Evolutionary conservation across 1,284 basidiomycete species (phyloP).

Genomic region (Cryptococcus depauperatus): DNA sequence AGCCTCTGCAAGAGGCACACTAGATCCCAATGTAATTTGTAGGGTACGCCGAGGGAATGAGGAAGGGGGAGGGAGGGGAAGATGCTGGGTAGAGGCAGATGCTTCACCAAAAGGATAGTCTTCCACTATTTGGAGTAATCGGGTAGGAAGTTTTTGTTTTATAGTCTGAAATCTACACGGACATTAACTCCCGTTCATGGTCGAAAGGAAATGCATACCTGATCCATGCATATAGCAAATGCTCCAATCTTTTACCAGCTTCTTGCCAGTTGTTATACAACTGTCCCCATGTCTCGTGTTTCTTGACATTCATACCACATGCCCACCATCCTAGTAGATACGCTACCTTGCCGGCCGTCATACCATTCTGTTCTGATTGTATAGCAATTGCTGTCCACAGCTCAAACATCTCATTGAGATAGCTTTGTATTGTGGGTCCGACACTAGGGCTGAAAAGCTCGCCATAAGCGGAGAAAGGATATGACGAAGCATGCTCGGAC

Average conservation of each 20-base stretch:
- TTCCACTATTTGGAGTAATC: constrained; percentile 28
- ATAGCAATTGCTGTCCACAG: constrained; percentile 27
- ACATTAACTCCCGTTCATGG: neutral
- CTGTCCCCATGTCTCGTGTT: constrained; percentile 16
- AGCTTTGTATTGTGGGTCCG: constrained; percentile 2
- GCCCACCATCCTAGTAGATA: constrained; percentile 37
- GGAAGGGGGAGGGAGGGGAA: constrained; percentile 26
- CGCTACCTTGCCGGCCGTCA: constrained; percentile 25
- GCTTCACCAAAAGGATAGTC: constrained; percentile 33
- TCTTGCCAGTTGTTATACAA: constrained; percentile 31
- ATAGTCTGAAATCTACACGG: constrained; percentile 26
- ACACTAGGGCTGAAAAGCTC: constrained; percentile 21
- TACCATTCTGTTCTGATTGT: constrained; percentile 26
- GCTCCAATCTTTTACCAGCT: constrained; percentile 29
- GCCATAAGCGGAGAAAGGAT: constrained; percentile 25
- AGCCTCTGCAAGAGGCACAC: neutral
- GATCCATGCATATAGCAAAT: constrained; percentile 37
- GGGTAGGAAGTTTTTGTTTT: constrained; percentile 25
- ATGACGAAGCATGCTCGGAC: constrained; percentile 33
- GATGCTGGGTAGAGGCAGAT: constrained; percentile 20
- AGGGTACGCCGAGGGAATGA: constrained; percentile 26
- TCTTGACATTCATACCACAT: constrained; percentile 11
- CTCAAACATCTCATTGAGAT: constrained; percentile 32
- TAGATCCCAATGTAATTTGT: constrained; percentile 14
- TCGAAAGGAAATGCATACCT: constrained; percentile 16